phyloP scores from a whole-genome alignment of 148 eudicot species.

The Limonium bicolor region DNA sequence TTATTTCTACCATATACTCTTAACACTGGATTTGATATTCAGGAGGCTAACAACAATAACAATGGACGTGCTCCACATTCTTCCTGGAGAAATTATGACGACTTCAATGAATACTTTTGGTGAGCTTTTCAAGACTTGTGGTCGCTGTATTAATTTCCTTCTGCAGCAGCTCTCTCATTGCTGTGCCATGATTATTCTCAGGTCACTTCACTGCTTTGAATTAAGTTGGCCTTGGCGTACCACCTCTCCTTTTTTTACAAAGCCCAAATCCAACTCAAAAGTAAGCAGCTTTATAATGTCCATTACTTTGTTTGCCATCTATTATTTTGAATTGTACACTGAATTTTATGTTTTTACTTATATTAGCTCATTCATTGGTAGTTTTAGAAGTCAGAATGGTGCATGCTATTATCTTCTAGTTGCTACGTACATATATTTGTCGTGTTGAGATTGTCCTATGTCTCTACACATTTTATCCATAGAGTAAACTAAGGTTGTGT shows the following conservation, averaged over 20 bases:
- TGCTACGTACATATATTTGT: too few species aligned
- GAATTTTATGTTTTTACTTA: too few species aligned
- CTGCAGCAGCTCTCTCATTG: background rate
- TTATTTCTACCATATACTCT: too few species aligned
- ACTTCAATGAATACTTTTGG: slow-evolving; percentile 97
- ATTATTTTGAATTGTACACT: too few species aligned
- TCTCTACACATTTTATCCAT: too few species aligned
- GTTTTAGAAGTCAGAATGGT: too few species aligned
- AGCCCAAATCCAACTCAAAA: slow-evolving; percentile 72
- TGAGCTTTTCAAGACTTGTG: slow-evolving; percentile 13
- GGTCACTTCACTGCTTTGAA: slow-evolving; percentile 88
- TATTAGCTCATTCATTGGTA: too few species aligned
- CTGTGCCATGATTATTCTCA: slow-evolving; percentile 5
- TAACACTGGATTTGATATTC: background rate
- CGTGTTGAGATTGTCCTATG: too few species aligned
- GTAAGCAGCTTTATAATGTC: slow-evolving; percentile 14
- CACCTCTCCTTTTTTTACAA: slow-evolving; percentile 50
- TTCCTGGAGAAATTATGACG: slow-evolving; percentile 97
- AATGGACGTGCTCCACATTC: slow-evolving; percentile 98
- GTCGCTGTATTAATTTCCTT: background rate
- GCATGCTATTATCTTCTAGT: too few species aligned
- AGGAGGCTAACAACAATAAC: slow-evolving; percentile 84
- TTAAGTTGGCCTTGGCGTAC: slow-evolving; percentile 93
- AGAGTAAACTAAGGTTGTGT: too few species aligned
- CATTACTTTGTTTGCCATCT: background rate